Conservation (phyloP, 2,329 filamentous ascomycete species). For the Penicillium sp. region DNA sequence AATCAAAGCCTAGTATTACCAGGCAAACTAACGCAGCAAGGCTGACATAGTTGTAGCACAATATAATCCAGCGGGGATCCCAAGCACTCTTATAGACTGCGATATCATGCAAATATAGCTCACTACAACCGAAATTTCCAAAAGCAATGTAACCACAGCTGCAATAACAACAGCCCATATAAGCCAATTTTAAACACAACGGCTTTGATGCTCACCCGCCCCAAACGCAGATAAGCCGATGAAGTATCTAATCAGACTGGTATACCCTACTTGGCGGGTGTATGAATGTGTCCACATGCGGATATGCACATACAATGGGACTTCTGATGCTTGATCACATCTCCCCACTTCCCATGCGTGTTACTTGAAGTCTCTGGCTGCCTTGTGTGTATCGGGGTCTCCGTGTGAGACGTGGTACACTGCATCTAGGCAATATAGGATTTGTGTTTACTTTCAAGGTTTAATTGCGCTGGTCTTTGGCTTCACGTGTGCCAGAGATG, state of each 20-base stretch:
- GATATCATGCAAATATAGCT: not conserved
- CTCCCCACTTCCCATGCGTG: not conserved
- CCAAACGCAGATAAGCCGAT: conserved; percentile 8
- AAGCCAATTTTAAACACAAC: conserved; percentile 3
- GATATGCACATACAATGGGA: not conserved
- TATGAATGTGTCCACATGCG: not conserved
- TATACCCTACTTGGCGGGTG: not conserved
- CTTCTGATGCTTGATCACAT: not conserved
- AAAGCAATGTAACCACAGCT: not conserved
- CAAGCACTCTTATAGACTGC: not conserved
- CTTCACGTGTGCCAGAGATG: no score
- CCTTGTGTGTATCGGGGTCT: not conserved
- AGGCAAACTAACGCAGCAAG: not conserved
- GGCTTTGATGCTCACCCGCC: not conserved
- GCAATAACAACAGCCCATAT: not conserved
- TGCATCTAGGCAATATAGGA: not conserved
- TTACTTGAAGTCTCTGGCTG: not conserved
- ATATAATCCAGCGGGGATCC: not conserved
- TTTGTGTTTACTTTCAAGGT: no score
- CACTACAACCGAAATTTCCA: not conserved
- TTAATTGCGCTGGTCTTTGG: no score
- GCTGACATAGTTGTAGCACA: not conserved
- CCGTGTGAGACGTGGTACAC: not conserved
- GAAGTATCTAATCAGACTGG: not conserved
- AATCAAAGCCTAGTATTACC: not conserved